Percentiles rank a stretch among this genome's conserved stretches.
Evolutionary conservation across 2,329 filamentous ascomycete genomes (phyloP).

Genomic region (Fusarium buharicum): DNA sequence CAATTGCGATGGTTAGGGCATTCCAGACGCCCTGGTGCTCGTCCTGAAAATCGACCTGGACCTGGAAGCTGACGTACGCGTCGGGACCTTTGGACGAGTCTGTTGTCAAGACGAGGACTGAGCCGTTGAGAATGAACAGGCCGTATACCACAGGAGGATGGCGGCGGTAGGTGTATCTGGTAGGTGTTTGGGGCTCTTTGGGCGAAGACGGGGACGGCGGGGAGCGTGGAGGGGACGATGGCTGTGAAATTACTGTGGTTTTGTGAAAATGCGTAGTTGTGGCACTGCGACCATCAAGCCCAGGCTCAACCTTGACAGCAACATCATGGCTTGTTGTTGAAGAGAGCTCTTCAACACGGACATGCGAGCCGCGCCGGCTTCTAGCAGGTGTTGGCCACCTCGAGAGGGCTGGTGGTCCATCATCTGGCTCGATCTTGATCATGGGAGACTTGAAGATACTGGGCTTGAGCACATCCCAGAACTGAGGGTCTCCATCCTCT

Average conservation of each 20-base stretch:
- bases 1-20: constrained; percentile 55
- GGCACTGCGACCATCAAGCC: constrained; percentile 17
- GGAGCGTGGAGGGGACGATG: constrained; percentile 1
- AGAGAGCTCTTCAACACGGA: constrained; percentile 25
- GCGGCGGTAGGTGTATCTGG: constrained; percentile 41
- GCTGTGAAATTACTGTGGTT: background rate
- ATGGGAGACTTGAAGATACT: constrained; percentile 33
- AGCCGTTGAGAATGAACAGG: constrained; percentile 55
- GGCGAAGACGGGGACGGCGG: background rate
- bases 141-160: constrained; percentile 56
- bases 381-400: constrained; percentile 15
- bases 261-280: background rate
- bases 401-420: constrained; percentile 7
- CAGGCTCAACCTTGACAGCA: constrained; percentile 22
- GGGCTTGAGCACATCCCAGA: constrained; percentile 48
- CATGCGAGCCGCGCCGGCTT: constrained; percentile 3
- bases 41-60: constrained; percentile 55
- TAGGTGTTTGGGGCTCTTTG: constrained; percentile 13
- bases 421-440: constrained; percentile 37
- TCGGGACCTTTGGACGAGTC: constrained; percentile 52
- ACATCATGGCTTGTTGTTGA: constrained; percentile 7
- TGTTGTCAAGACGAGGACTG: constrained; percentile 54
- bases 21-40: constrained; percentile 57
- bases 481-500: constrained; percentile 42
- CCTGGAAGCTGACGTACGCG: constrained; percentile 56